Conservation (phyloP, 2,329 filamentous ascomycete species). For the Aspergillus texensis region DNA sequence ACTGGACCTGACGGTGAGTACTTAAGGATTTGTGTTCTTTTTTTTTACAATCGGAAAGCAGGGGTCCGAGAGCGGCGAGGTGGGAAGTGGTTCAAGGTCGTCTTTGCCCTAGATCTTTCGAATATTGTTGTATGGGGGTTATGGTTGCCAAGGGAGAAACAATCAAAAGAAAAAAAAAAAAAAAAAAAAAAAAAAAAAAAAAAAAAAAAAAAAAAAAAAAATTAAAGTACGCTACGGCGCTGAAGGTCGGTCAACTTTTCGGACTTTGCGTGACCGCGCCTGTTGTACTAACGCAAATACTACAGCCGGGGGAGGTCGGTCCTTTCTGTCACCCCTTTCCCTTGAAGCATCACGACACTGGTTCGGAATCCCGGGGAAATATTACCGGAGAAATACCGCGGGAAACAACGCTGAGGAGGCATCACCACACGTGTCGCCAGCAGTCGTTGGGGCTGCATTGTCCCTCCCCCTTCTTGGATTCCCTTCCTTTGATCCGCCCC, state of each 20-base stretch:
- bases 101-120: too few species aligned
- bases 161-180: not conserved
- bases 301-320: slow-evolving; percentile 7
- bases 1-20: too few species aligned
- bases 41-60: too few species aligned
- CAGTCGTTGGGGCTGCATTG: slow-evolving; percentile 16
- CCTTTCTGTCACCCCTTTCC: slow-evolving; percentile 8
- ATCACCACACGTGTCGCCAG: slow-evolving; percentile 18
- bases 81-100: too few species aligned
- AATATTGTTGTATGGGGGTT: too few species aligned
- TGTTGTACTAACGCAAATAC: slow-evolving; percentile 6
- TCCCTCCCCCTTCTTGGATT: slow-evolving; percentile 13
- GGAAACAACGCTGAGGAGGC: slow-evolving; percentile 17
- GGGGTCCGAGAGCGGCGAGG: too few species aligned
- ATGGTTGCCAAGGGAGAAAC: too few species aligned
- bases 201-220: not conserved
- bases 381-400: slow-evolving; percentile 26
- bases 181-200: not conserved
- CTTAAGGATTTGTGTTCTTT: too few species aligned
- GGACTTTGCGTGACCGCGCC: slow-evolving; percentile 9
- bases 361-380: slow-evolving; percentile 27
- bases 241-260: slow-evolving; percentile 2
- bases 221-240: slow-evolving; percentile 2
- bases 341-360: slow-evolving; percentile 9
- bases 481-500: not conserved